Percentiles rank a stretch among this genome's conserved stretches.
Evolutionary conservation across 2,329 filamentous ascomycete genomes (phyloP).

Genomic region (Aspergillus chevalieri): DNA sequence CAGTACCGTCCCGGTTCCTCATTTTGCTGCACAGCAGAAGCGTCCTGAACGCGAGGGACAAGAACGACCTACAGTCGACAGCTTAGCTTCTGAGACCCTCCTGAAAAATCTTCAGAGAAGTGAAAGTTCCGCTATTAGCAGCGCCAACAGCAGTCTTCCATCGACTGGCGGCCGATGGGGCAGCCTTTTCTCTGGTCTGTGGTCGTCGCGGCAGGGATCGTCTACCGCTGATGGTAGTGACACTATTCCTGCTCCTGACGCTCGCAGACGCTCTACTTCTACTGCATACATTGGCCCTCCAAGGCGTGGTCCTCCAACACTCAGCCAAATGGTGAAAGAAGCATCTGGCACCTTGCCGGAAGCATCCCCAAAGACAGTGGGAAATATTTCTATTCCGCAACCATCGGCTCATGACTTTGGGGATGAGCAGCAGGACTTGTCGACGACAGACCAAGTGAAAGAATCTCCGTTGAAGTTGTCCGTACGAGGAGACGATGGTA

Average conservation of each 20-base stretch:
- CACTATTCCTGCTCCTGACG: conserved; percentile 14
- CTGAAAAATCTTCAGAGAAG: conserved; percentile 50
- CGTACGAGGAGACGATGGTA: conserved; percentile 52
- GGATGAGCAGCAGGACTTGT: conserved; percentile 23
- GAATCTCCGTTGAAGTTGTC: conserved; percentile 48
- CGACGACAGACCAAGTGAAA: conserved; percentile 25
- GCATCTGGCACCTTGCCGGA: conserved; percentile 15
- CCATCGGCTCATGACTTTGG: conserved; percentile 14
- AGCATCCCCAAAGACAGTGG: conserved; percentile 15
- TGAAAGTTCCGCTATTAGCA: conserved; percentile 44
- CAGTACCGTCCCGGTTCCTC: conserved; percentile 46
- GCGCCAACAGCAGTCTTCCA: conserved; percentile 42
- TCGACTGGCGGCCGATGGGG: conserved; percentile 49
- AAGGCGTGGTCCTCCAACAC: conserved; percentile 20
- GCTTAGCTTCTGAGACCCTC: conserved; percentile 50
- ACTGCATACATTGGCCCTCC: conserved; percentile 16
- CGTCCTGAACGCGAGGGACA: conserved; percentile 19
- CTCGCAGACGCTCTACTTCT: conserved; percentile 25
- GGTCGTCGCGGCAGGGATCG: conserved; percentile 46
- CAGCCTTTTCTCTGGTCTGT: conserved; percentile 51
- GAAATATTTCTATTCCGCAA: conserved; percentile 32
- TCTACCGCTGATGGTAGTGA: conserved; percentile 34
- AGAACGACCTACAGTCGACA: conserved; percentile 26
- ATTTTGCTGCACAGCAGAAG: conserved; percentile 44
- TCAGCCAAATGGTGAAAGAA: conserved; percentile 32